A percentile compares a stretch with the other conserved stretches of the same genome.
Evolutionary conservation across 2,329 filamentous ascomycete genomes (phyloP).

Genomic region (Teratosphaeria nubilosa): DNA sequence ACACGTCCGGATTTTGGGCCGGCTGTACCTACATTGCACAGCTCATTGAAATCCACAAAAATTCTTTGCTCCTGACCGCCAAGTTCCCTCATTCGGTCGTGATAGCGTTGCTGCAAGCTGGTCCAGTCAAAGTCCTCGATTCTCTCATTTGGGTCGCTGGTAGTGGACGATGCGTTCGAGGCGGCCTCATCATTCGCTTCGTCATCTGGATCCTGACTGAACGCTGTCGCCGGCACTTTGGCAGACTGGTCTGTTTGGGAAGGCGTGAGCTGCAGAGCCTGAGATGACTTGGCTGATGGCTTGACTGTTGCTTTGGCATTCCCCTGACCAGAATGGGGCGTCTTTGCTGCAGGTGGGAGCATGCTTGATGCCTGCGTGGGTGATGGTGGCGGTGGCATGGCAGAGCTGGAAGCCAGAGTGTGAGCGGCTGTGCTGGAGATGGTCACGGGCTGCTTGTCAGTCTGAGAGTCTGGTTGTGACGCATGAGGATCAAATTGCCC

Average conservation of each 20-base stretch:
- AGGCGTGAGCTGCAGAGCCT: neutral
- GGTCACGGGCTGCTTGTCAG: neutral
- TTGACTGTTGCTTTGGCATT: neutral
- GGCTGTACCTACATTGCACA: constrained; percentile 49
- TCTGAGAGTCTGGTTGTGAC: neutral
- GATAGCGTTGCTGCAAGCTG: constrained; percentile 61
- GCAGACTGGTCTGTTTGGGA: neutral
- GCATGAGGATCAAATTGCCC: neutral
- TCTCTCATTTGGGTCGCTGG: constrained; percentile 15
- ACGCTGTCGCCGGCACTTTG: neutral
- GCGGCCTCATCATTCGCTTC: constrained; percentile 4
- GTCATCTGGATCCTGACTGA: neutral
- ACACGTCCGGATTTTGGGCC: neutral
- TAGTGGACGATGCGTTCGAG: constrained; percentile 5
- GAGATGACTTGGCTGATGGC: neutral
- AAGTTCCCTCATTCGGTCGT: constrained; percentile 53
- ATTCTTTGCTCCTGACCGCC: constrained; percentile 51
- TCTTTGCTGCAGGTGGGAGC: constrained; percentile 1
- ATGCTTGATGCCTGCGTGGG: constrained; percentile 1
- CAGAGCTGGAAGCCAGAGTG: neutral
- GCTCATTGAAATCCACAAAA: constrained; percentile 20
- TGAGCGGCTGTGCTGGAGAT: neutral
- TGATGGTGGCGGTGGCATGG: neutral
- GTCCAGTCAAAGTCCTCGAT: constrained; percentile 63
- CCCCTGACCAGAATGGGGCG: neutral